phyloP scores from a whole-genome alignment of 2,329 filamentous ascomycete genomes.

The Whalleya microplaca region DNA sequence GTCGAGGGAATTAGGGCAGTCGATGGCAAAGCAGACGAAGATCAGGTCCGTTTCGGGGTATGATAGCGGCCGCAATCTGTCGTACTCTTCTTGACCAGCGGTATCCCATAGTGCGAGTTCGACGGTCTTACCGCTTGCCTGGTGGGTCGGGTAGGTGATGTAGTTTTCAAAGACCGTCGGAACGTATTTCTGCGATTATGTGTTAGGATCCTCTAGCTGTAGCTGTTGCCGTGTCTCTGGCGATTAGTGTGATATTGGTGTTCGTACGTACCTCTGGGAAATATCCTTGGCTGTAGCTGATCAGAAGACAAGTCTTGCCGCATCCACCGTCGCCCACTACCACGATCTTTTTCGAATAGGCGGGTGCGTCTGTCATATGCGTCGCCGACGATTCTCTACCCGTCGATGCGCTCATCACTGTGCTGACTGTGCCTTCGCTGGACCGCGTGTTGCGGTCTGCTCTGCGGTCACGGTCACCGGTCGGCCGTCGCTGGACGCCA shows the following conservation, averaged over 20 bases:
- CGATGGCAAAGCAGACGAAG: conserved; percentile 98
- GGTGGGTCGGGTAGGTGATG: conserved; percentile 94
- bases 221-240: neutral
- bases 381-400: conserved; percentile 80
- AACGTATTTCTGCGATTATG: conserved; percentile 84
- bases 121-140: conserved; percentile 86
- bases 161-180: conserved; percentile 99
- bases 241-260: neutral
- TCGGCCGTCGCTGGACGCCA: conserved; percentile 42
- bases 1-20: conserved; percentile 96
- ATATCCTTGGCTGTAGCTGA: conserved; percentile 98
- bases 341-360: conserved; percentile 98
- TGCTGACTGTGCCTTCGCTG: conserved; percentile 90
- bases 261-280: conserved; percentile 83
- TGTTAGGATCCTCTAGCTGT: conserved; percentile 6
- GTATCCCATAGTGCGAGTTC: conserved; percentile 98
- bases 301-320: conserved; percentile 97
- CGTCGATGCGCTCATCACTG: conserved; percentile 75
- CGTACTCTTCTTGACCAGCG: conserved; percentile 97
- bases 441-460: conserved; percentile 63
- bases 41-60: conserved; percentile 98
- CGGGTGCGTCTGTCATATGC: conserved; percentile 84
- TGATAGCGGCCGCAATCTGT: conserved; percentile 90
- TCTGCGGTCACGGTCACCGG: conserved; percentile 45
- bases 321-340: conserved; percentile 98